Evolutionary conservation across 1,284 basidiomycete species (phyloP), one percentile per base, ranked within the genome.

Genomic region (Marasmius oreades): DNA sequence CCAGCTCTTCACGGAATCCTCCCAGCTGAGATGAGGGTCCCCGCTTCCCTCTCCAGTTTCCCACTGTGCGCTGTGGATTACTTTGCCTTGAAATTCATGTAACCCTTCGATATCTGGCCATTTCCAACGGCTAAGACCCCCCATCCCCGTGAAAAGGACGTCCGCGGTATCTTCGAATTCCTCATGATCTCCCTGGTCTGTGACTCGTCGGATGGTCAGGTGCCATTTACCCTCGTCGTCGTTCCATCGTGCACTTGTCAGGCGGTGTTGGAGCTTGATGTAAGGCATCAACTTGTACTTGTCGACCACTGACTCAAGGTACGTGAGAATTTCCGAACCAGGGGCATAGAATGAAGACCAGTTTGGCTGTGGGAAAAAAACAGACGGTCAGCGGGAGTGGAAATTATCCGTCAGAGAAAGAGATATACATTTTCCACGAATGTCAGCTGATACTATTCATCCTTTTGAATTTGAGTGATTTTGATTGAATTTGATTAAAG

Each of bases 341-440:
- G 79, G 71, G 1, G 83, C 76, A 59, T 83, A 86, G 67, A 84
- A 85, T 12, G 75, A 65, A 5, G 81, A 82, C 84, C 83, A 85
- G 62, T 83, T 71, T 12, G 73, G 75, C 79, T 84, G 48, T 18
- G 37, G 16, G 31, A 14, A 24, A 14, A 33, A 14, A 24, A 14
- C 52, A 33, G 48, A 42, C 54, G 16, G 20, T 50, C 34, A 36
- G 28, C 34, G 34, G 24, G 39, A 18, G 16, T 34, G 16, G 12
- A 18, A n/a, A 48, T 34, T 26, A n/a, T 7, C 18, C 5, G 20
- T 4, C 10, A 31, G 28, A 5, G 10, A 26, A 34, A 11, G 8
- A 46, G 4, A 56, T 69, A 55, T 60, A 73, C 81, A 60, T 84
- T 84, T 16, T 73, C 70, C 56, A 80, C 79, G 53, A 85, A 86